Base-by-base conservation (phyloP, 2,329 filamentous ascomycete genomes). In the Plenodomus lindquistii region DNA sequence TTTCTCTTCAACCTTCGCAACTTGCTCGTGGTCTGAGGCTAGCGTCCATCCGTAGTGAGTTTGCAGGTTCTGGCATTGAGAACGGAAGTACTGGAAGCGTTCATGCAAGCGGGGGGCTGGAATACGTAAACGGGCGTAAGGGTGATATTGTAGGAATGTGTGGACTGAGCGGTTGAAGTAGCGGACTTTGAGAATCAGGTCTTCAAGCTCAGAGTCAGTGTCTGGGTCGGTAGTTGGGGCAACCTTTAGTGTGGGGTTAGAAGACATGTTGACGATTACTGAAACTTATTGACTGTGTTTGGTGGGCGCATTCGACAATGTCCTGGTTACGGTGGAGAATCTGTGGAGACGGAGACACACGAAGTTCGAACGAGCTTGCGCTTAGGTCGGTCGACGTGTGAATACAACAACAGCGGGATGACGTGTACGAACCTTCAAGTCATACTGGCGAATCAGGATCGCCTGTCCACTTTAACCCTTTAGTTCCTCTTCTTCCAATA, bases 1-100 rank as follows among this genome's bases (percentile, higher is more conserved):
- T 15, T 31, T 31, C 27, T 31, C 22, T 11, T 24, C 22, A 5
- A 44, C 49, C 16, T 29, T 29, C 6, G 38, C 31, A 17, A 44
- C 35, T 1, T 36, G 37, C 24, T 19, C 22, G 34, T 17, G 43
- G 15, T 55, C 52, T 5, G 42, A 40, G 6, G 49, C 49, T 10
- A 47, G n/a, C 3, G 44, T 43, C 52, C 52, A 52, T 1, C 52
- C 49, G 6, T 52, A 55, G 24, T 55, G 43, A 15, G 20, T 34
- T 37, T 49, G 37, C 1, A 52, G 35, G 11, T 52, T 31, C 1
- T 40, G 22, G 36, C 42, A 40, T 17, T 18, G 16, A 8, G 35
- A 11, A 4, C 8, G 35, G 4, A 18, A 7, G 1, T 2, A 31
- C 18, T 37, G 18, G 15, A 51, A 29, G 2, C 11, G 9, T 11